A percentile compares a stretch with the other conserved stretches of the same genome.
Conservation (phyloP, 1,139 yeast genomes). For the Petasospora rhodanensis region DNA sequence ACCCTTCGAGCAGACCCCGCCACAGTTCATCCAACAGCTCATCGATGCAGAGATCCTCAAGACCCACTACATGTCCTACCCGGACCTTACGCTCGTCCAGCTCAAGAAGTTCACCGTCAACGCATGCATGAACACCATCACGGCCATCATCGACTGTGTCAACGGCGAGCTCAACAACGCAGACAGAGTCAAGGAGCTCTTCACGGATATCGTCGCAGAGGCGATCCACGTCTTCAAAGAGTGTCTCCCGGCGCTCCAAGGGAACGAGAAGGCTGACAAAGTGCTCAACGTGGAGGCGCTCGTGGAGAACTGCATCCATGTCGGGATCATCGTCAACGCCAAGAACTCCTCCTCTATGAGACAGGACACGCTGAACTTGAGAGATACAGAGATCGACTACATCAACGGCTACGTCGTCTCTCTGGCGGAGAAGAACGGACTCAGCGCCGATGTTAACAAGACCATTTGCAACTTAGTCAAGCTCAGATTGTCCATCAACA, state of each 20-base stretch:
- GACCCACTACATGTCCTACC: conserved; percentile 42
- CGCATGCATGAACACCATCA: conserved; percentile 76
- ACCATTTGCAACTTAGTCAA: conserved; percentile 32
- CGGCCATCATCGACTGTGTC: conserved; percentile 68
- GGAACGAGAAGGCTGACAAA: conserved; percentile 23
- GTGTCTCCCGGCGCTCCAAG: conserved; percentile 27
- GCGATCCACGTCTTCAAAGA: conserved; percentile 32
- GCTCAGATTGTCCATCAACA: conserved; percentile 25
- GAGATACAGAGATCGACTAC: conserved; percentile 70
- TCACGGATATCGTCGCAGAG: conserved; percentile 48
- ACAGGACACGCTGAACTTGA: conserved; percentile 61
- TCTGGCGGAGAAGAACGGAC: conserved; percentile 36
- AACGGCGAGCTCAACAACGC: conserved; percentile 63
- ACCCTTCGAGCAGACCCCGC: conserved; percentile 21
- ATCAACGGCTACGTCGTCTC: conserved; percentile 69
- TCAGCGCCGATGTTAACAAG: conserved; percentile 28
- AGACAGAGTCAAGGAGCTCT: conserved; percentile 34
- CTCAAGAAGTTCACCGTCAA: conserved; percentile 74
- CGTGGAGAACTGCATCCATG: conserved; percentile 39
- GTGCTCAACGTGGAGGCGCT: conserved; percentile 41
- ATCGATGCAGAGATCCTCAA: conserved; percentile 32
- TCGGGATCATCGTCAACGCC: conserved; percentile 42
- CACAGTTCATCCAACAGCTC: conserved; percentile 26
- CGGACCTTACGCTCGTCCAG: conserved; percentile 60
- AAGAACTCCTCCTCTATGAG: conserved; percentile 84